Base-by-base conservation (phyloP, 805 yeast genomes). In the Kluyveromyces dobzhanskii region DNA sequence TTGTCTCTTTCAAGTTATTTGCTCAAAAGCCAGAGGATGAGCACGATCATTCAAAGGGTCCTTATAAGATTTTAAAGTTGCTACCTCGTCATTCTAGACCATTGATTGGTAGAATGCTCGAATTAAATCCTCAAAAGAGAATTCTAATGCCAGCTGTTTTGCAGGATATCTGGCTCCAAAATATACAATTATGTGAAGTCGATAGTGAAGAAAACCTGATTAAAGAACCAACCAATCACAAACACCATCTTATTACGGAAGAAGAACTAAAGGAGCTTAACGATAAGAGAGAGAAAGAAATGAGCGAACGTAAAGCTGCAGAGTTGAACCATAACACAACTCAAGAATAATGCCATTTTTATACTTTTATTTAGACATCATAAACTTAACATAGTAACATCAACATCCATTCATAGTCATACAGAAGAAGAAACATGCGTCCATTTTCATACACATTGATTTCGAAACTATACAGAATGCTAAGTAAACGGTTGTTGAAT, bases 1-100 rank as follows among this genome's bases (percentile, higher is more conserved):
- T 88, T 57, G 77, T 77, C 39, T 78, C 92, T 4, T 90, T 72
- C 65, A 71, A 76, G 41, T 70, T 85, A 44, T 90, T 81, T 54
- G 62, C 71, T n/a, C 61, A 64, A 30, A 56, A 56, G 23, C 68
- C 69, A 1, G 69, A 63, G 30, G 50, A 53, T 33, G 62, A 58
- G 32, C 62, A 61, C 39, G 72, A 73, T 24, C 64, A 65, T 30
- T 65, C 68, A 17, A 66, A 61, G 38, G 95, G 95, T 1, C 88
- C 94, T 1, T 75, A 80, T 53, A 65, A 92, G 39, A 58, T 88
- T 37, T 64, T 86, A 38, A 69, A 85, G 42, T 64, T 84, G 39
- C 65, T 90, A 42, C 97, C 97, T 0, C 60, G 67, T 13, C 73
- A 73, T 3, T 71, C 86, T 5, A 69, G 94, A 31, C 64, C 60